Evolutionary conservation across 768 basidiomycete species (phyloP).

Genomic region (Mycena rebaudengoi): DNA sequence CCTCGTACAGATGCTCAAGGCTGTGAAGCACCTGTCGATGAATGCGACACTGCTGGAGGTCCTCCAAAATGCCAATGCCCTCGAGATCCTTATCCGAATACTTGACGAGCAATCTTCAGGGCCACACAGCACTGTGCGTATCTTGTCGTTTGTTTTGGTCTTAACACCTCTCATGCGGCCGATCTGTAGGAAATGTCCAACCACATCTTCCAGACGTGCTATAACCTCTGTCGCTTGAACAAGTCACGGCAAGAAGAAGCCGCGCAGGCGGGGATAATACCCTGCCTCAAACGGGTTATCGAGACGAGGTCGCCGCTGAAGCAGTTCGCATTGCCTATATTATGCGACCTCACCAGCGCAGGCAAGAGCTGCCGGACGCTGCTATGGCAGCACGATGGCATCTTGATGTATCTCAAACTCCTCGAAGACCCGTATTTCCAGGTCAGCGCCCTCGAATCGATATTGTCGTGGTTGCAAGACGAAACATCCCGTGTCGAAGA

Average conservation of each 20-base stretch:
- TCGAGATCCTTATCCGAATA: constrained; percentile 89
- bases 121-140: constrained; percentile 79
- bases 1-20: constrained; percentile 89
- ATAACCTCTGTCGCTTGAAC: constrained; percentile 94
- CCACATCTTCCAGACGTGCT: constrained; percentile 96
- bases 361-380: constrained; percentile 91
- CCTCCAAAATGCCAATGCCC: constrained; percentile 93
- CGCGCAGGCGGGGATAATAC: constrained; percentile 94
- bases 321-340: constrained; percentile 95
- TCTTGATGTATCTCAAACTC: constrained; percentile 79
- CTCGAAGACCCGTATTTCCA: constrained; percentile 91
- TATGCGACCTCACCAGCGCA: constrained; percentile 95
- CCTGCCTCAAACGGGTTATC: constrained; percentile 89
- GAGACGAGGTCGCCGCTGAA: constrained; percentile 90
- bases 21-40: constrained; percentile 97
- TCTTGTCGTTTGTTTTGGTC: not conserved
- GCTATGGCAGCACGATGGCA: constrained; percentile 94
- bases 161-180: constrained; percentile 4
- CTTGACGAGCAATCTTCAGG: constrained; percentile 84
- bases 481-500: constrained; percentile 96
- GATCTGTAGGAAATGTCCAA: constrained; percentile 89
- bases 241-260: constrained; percentile 97
- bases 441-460: constrained; percentile 89
- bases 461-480: constrained; percentile 94
- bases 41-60: constrained; percentile 89